Evolutionary conservation across 352 stramenopile species (phyloP).

Genomic region (Globisporangium parvum): DNA sequence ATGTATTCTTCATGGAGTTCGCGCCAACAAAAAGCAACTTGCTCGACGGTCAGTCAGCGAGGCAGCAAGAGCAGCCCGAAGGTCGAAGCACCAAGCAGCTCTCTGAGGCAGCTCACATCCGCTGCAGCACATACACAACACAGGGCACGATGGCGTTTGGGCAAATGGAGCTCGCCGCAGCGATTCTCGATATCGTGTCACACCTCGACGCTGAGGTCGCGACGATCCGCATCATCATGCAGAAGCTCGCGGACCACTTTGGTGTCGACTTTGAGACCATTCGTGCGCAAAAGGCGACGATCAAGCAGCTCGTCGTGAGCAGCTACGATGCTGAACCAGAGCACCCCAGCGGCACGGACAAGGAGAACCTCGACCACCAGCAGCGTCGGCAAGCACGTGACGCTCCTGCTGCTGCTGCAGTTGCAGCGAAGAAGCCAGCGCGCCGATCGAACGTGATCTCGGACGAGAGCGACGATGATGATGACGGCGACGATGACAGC

Average conservation of each 20-base stretch:
- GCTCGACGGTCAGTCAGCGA: too few species aligned
- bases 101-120: background rate
- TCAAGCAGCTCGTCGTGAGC: constrained; percentile 14
- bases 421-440: background rate
- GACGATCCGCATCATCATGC: constrained; percentile 42
- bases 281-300: constrained; percentile 1
- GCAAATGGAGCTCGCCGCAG: constrained; percentile 20
- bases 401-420: too few species aligned
- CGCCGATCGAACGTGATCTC: constrained; percentile 27
- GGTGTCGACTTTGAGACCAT: constrained; percentile 22
- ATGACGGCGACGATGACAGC: constrained; percentile 15
- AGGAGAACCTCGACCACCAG: background rate
- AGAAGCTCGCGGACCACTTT: constrained; percentile 45
- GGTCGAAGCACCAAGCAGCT: too few species aligned
- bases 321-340: constrained; percentile 1
- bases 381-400: background rate
- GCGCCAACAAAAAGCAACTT: too few species aligned
- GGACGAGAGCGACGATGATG: constrained; percentile 24
- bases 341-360: constrained; percentile 6
- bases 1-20: too few species aligned
- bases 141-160: constrained; percentile 16
- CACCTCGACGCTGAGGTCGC: constrained; percentile 42
- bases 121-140: background rate
- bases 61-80: too few species aligned
- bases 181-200: constrained; percentile 48